Base-by-base conservation (phyloP, 2,329 filamentous ascomycete genomes). In the Colletotrichum horii region DNA sequence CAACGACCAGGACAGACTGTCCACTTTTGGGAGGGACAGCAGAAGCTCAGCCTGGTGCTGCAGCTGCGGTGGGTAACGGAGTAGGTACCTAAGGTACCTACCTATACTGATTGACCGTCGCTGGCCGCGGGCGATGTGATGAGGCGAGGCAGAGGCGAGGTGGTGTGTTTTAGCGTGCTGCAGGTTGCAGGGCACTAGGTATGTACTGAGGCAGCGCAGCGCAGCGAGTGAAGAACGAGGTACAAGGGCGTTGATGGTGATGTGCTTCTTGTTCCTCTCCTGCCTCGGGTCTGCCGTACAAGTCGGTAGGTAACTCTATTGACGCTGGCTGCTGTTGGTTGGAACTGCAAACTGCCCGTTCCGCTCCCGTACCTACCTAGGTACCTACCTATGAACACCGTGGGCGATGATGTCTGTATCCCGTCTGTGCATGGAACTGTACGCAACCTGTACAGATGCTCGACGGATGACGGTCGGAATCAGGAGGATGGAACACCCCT, bases 1-100 rank as follows among this genome's bases (percentile, higher is more conserved):
- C 61, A 64, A 52, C 56, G 28, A 38, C 56, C 58, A 52, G 71
- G 71, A 62, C 72, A 75, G 34, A 38, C 61, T 75, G 61, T 66
- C 68, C 68, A 71, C 52, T 66, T 66, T 71, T 36, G 36, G 62
- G 26, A 32, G 30, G 36, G 22, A 62, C 22, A 30, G 32, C 30
- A 26, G 22, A 28, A 24, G 58, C 66, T 74, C 56, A 74, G 55
- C 66, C 66, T 70, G 58, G 28, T 74, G 56, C 61, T 22, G 61
- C n/a, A 26, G 34, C 60, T 34, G 61, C 19, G 26, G 61, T 22
- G 32, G 61, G 9, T 38, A 43, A 15, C n/a, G n/a, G 32, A 36
- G 32, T 14, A 64, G 61, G 32, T 62, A 62, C 28, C 30, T 62
- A n/a, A n/a, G n/a, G n/a, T n/a, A n/a, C n/a, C n/a, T n/a, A n/a